These are phyloP conservation scores for Kurtzmaniella quercitrusa DNA, from an alignment of 1,139 yeast genomes.

Conservation along the genomic window DNA sequence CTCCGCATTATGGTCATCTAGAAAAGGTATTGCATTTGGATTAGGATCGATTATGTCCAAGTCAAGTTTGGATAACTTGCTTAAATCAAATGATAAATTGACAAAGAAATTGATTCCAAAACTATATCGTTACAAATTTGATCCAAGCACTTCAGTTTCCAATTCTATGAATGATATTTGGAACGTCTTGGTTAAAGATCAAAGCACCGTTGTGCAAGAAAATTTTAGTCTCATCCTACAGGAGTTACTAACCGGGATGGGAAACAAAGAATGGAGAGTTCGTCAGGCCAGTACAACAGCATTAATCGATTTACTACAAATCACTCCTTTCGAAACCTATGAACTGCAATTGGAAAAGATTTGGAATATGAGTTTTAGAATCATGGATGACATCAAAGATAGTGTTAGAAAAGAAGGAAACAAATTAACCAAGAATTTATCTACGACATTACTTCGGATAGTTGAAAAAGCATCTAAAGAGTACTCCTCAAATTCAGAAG, in stretches of 20 bases:
- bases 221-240: constrained; percentile 57
- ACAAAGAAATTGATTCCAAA: constrained; percentile 71
- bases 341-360: constrained; percentile 57
- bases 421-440: constrained; percentile 61
- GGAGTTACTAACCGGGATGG: constrained; percentile 69
- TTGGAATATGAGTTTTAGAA: constrained; percentile 87
- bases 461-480: constrained; percentile 32
- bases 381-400: constrained; percentile 91
- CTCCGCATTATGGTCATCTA: constrained; percentile 86
- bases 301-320: constrained; percentile 63
- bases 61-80: constrained; percentile 62
- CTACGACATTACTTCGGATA: constrained; percentile 58
- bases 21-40: constrained; percentile 94
- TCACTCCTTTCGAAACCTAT: constrained; percentile 51
- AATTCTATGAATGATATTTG: constrained; percentile 87
- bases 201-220: constrained; percentile 48
- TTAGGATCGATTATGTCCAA: constrained; percentile 81
- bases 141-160: constrained; percentile 74
- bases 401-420: constrained; percentile 84
- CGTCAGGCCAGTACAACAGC: constrained; percentile 87
- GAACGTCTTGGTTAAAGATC: constrained; percentile 65
- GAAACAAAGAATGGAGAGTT: constrained; percentile 87
- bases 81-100: constrained; percentile 50
- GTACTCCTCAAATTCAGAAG: constrained; percentile 23
- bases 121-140: constrained; percentile 77